Percentiles rank a stretch among this genome's conserved stretches.
Evolutionary conservation across 2,329 filamentous ascomycete species (phyloP).

Genomic region (Lasiodiplodia sp.): DNA sequence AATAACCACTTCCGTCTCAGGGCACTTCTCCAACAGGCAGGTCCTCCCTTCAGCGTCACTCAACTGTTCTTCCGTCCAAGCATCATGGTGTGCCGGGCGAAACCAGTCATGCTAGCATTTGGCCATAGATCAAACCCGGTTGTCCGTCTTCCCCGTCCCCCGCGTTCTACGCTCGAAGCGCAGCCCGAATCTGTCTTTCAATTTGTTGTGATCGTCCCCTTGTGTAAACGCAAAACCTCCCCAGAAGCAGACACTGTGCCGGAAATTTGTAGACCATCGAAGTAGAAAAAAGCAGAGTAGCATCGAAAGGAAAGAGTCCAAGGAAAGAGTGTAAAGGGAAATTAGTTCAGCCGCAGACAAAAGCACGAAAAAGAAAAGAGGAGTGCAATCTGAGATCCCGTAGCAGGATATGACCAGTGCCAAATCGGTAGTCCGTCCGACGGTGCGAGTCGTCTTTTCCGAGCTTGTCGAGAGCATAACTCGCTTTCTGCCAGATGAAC

Average conservation of each 20-base stretch:
- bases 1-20: not conserved
- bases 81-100: not conserved
- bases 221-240: conserved; percentile 28
- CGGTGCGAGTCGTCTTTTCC: not conserved
- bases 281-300: conserved; percentile 22
- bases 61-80: conserved; percentile 1
- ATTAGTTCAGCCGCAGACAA: conserved; percentile 25
- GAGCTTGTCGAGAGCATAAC: conserved; percentile 19
- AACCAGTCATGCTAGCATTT: not conserved
- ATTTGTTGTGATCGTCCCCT: conserved; percentile 29
- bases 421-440: conserved; percentile 9
- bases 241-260: conserved; percentile 31
- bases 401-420: conserved; percentile 23
- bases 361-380: conserved; percentile 14
- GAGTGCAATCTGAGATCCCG: conserved; percentile 28
- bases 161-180: not conserved
- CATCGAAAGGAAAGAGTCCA: conserved; percentile 9
- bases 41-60: not conserved
- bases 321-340: conserved; percentile 22
- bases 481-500: conserved; percentile 8
- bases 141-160: not conserved
- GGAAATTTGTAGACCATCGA: conserved; percentile 26
- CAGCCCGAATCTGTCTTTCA: conserved; percentile 19
- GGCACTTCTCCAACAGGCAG: conserved; percentile 3
- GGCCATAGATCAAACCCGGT: not conserved